Conservation (phyloP, 2,329 filamentous ascomycete genomes). For the Sordariomycetes sp. region DNA sequence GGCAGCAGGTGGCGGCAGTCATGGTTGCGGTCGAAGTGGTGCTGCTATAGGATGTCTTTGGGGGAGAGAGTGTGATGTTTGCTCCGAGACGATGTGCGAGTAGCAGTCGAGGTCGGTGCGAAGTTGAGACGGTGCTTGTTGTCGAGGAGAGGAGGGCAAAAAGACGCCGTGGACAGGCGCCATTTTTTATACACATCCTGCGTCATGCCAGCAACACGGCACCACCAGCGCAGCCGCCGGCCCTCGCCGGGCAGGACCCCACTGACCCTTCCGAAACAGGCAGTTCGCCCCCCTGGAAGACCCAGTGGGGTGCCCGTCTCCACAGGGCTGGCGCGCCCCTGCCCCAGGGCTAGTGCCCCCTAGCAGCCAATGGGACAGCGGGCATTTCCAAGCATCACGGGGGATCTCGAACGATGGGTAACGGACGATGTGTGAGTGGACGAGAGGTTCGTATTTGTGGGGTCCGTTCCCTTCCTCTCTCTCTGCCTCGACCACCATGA, state of each 20-base stretch:
- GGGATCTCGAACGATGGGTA: no score
- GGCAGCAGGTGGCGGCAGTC: constrained; percentile 4
- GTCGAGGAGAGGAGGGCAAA: background rate
- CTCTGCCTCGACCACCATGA: no score
- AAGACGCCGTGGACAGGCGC: background rate
- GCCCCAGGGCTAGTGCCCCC: background rate
- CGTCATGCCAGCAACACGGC: background rate
- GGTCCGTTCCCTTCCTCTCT: no score
- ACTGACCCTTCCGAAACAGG: background rate
- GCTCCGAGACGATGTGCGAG: background rate
- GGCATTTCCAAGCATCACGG: constrained; percentile 1
- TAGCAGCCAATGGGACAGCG: background rate
- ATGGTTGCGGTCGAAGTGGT: background rate
- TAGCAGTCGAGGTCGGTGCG: no score
- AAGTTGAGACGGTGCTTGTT: no score
- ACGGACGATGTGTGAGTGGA: no score
- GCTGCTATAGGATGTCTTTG: background rate
- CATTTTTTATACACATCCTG: background rate
- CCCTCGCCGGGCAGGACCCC: background rate
- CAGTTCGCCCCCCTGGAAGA: background rate
- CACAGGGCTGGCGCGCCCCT: background rate
- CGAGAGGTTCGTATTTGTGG: no score
- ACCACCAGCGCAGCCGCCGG: background rate
- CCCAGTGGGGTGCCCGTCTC: background rate
- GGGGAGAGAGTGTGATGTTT: background rate